Percentiles rank a stretch among this genome's conserved stretches.
phyloP scores from a whole-genome alignment of 2,329 filamentous ascomycete genomes.

The Bipolaris zeicola region DNA sequence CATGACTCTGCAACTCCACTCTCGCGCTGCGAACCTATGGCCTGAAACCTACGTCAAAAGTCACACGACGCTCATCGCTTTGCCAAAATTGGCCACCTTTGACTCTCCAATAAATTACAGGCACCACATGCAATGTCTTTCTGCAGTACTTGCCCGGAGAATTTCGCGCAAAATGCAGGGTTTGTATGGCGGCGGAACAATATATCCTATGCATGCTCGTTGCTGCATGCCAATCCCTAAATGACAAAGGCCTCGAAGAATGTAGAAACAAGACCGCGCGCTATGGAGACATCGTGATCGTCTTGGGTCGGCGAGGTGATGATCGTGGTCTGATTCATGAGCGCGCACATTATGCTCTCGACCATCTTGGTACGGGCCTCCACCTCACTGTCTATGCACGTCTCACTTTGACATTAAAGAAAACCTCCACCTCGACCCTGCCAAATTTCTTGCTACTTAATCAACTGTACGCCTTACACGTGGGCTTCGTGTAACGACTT shows the following conservation, averaged over 20 bases:
- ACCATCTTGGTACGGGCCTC: slow-evolving; percentile 4
- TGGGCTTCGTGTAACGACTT: slow-evolving; percentile 14
- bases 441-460: slow-evolving; percentile 10
- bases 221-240: slow-evolving; percentile 8
- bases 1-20: slow-evolving; percentile 14
- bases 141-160: slow-evolving; percentile 14
- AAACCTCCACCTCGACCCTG: slow-evolving; percentile 4
- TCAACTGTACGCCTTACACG: slow-evolving; percentile 11
- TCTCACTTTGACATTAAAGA: slow-evolving; percentile 8
- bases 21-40: slow-evolving; percentile 22
- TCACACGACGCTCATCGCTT: slow-evolving; percentile 10
- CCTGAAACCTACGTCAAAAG: slow-evolving; percentile 14
- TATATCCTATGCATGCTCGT: slow-evolving; percentile 10
- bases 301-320: background rate
- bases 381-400: slow-evolving; percentile 9
- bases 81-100: slow-evolving; percentile 3
- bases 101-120: slow-evolving; percentile 3
- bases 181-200: slow-evolving; percentile 15
- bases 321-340: background rate
- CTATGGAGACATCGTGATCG: background rate
- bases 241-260: background rate
- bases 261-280: background rate
- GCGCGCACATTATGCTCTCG: background rate
- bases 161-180: slow-evolving; percentile 8
- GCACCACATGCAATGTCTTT: slow-evolving; percentile 8